phyloP scores from a whole-genome alignment of 257 asterid genomes.

The Solanum infundibuliforme region DNA sequence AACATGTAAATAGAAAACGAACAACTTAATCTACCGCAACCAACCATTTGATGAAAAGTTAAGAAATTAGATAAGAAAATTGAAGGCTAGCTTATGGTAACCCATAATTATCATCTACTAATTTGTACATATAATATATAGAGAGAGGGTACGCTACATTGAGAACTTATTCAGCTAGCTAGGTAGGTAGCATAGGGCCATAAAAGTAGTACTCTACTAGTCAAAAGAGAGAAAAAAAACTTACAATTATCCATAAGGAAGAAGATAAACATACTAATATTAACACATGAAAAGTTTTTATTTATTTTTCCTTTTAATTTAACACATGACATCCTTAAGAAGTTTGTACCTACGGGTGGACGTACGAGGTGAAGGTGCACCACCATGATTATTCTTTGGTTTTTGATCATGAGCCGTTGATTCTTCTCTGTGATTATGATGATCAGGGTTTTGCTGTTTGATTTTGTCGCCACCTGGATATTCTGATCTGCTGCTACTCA shows the following conservation, averaged over 20 bases:
- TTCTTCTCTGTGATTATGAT: not conserved
- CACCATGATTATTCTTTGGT: conserved; percentile 10
- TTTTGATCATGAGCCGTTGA: conserved; percentile 7
- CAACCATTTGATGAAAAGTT: not conserved
- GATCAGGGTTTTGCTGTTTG: conserved; percentile 1
- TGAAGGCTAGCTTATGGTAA: not conserved
- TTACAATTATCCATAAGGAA: not conserved
- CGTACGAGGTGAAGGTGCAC: conserved; percentile 29
- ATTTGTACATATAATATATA: not conserved
- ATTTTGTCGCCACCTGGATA: conserved; percentile 19
- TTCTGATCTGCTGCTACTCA: conserved; percentile 2
- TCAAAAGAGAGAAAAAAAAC: not conserved
- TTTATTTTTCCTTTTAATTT: not conserved
- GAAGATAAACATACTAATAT: not conserved
- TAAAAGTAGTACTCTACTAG: not conserved
- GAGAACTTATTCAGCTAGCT: not conserved
- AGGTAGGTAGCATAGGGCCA: not conserved
- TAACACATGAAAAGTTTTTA: not conserved
- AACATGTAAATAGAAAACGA: not conserved
- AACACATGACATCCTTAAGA: conserved; percentile 51
- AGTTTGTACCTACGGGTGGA: conserved; percentile 41
- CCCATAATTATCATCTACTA: not conserved
- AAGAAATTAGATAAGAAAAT: not conserved
- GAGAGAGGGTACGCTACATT: not conserved
- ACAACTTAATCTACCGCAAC: not conserved